Evolutionary conservation across 2,329 filamentous ascomycete genomes (phyloP).

Genomic region (Cladophialophora exuberans): DNA sequence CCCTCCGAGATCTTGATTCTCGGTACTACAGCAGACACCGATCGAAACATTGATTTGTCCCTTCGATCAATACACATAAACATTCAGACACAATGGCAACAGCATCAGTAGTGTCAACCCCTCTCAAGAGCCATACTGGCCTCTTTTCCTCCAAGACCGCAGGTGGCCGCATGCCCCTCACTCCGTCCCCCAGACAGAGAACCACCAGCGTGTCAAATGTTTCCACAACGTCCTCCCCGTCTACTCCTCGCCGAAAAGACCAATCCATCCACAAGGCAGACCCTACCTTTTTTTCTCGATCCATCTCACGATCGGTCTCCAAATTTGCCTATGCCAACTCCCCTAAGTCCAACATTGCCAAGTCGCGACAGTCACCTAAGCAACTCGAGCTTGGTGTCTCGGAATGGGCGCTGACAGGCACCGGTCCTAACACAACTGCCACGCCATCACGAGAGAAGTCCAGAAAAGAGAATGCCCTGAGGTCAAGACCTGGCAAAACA

Average conservation of each 20-base stretch:
- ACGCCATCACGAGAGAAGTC: constrained; percentile 61
- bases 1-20: constrained; percentile 35
- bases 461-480: constrained; percentile 57
- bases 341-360: constrained; percentile 94
- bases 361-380: constrained; percentile 73
- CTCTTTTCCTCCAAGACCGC: constrained; percentile 91
- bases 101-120: constrained; percentile 74
- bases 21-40: constrained; percentile 34
- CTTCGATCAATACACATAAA: constrained; percentile 43
- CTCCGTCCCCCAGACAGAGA: constrained; percentile 78
- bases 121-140: constrained; percentile 90
- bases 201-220: constrained; percentile 49
- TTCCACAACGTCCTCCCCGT: constrained; percentile 70
- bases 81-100: constrained; percentile 72
- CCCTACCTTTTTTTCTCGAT: constrained; percentile 77
- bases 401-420: constrained; percentile 88
- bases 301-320: constrained; percentile 52
- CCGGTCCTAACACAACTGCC: constrained; percentile 60
- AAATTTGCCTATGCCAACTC: constrained; percentile 77
- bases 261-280: constrained; percentile 76
- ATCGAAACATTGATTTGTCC: constrained; percentile 56
- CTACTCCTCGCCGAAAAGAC: constrained; percentile 68
- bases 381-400: constrained; percentile 90
- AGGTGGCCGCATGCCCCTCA: constrained; percentile 91
- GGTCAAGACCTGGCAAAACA: constrained; percentile 66